Base-by-base conservation (phyloP, 805 yeast species). In the Metschnikowia aberdeeniae region DNA sequence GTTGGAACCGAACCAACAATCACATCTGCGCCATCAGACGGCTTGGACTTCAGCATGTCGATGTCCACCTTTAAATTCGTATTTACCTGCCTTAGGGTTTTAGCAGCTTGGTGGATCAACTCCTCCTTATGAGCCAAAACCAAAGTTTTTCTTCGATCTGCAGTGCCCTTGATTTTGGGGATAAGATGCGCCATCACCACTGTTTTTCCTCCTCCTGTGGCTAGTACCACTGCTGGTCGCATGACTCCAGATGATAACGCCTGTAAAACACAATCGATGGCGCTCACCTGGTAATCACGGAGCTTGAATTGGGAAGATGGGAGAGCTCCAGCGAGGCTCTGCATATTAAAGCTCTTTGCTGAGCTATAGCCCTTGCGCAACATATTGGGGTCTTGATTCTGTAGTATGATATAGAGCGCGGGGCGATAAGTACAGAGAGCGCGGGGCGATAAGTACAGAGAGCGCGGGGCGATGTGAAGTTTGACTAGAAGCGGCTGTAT, bases 141-240 rank as follows among this genome's bases (percentile, higher is more conserved):
- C 53, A 90, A 63, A 0, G 76, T 68, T 46, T 69, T 72, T 27
- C 56, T 51, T 31, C 49, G 30, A 6, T 17, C 11, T 2, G 13
- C 31, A 30, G 24, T 10, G 0, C 76, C 72, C 24, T 59, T 46
- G 5, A 79, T 61, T 34, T 66, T 57, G 0, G 78, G 74, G 3
- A 85, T 76, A 34, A 84, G 53, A 51, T 76, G 76, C 0, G 86
- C 63, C 58, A 88, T 85, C 1, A 87, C 81, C 10, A 89, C 88
- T 0, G 97, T 90, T 56, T 90, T 90, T 5, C 98, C 98, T 10
- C 96, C 93, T 0, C 98, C 98, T 0, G 98, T 92, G 11, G 97
- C 96, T 32, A 90, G 62, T 26, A 89, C 84, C 1, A 89, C 89
- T 0, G 92, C 97, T 0, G 89, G 77, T 39, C 93, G 69, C 14